Evolutionary conservation across 352 stramenopile genomes (phyloP), one percentile per base, ranked within the genome.

Genomic region (Phytophthora idaei): DNA sequence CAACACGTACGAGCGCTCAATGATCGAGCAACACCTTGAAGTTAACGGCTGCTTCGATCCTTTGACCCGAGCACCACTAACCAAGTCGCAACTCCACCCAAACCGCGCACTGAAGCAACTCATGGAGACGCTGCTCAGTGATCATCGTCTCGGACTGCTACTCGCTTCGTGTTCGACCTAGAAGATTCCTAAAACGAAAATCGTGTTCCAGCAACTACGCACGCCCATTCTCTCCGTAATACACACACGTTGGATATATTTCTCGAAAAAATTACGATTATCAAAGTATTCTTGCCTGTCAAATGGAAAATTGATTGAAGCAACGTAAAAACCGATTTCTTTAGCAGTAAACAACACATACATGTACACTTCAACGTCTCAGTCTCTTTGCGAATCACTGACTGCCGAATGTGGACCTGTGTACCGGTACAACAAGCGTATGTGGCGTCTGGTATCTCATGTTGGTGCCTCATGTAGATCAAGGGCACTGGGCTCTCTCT

Each of bases 11-110:
- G 84, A 93, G 39, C 84, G 84, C 34, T 77, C 81, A 1, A 90
- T 93, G 84, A 93, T 93, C 39, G 82, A 93, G 50, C 76, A 80
- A 25, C 84, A 93, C 50, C 64, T 93, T 10, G 77, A 83, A 39
- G 71, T 90, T 6, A 93, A 93, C 60, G 84, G 84, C 51, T 78
- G 84, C 28, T 93, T 90, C 44, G 84, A 93, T 61, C 84, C 84
- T 21, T 75, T 90, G 57, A 90, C 84, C 3, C 72, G 80, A 21
- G 66, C 76, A 5, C 75, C 78, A n/a, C 41, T 93, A 29, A 81
- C 72, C 17, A 88, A 88, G 55, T 67, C 64, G 25, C 78, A 89
- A 49, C 61, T 93, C 14, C 84, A 89, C 41, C 73, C 80, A 57
- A 93, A 93, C 61, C 80, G 82, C 27, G 80, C 81, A 27, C 67